Conservation (phyloP, 1,284 basidiomycete genomes). For the Pisolithus thermaeus region DNA sequence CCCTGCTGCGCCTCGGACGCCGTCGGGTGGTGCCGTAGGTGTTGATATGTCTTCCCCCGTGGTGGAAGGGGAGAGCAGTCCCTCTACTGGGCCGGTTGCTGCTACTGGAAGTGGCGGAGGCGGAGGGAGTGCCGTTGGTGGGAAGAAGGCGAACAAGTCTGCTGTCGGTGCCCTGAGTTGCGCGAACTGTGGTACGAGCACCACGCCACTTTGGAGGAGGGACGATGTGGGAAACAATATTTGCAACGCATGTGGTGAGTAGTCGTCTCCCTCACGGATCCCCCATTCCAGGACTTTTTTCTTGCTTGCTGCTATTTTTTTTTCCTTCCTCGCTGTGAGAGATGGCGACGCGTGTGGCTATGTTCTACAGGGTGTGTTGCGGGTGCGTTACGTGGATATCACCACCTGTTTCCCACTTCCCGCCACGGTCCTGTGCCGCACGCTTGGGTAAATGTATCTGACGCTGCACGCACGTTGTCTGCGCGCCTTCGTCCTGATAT, state of each 20-base stretch:
- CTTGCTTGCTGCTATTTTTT: slow-evolving; percentile 14
- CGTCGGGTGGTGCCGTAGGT: not conserved
- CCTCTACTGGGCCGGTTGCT: slow-evolving; percentile 10
- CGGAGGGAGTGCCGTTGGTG: not conserved
- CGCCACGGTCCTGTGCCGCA: not conserved
- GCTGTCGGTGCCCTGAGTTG: slow-evolving; percentile 81
- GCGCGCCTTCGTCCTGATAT: not conserved
- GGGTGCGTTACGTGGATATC: not conserved
- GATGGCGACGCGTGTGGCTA: slow-evolving; percentile 2
- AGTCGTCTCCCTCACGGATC: slow-evolving; percentile 9
- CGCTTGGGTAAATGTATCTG: slow-evolving; percentile 7
- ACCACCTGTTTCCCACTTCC: not conserved
- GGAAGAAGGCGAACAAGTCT: slow-evolving; percentile 28
- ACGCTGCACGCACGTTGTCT: slow-evolving; percentile 18
- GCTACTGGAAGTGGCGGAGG: not conserved
- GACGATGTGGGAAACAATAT: slow-evolving; percentile 93
- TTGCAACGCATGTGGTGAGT: slow-evolving; percentile 91
- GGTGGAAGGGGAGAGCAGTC: slow-evolving; percentile 19
- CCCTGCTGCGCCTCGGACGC: slow-evolving; percentile 4
- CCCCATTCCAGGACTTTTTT: slow-evolving; percentile 8
- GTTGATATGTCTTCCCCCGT: slow-evolving; percentile 28
- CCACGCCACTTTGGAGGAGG: slow-evolving; percentile 89
- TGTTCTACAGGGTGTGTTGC: not conserved
- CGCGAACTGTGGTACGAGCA: slow-evolving; percentile 89
- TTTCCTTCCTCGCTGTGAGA: slow-evolving; percentile 13